These are phyloP conservation scores for Xylariaceae sp. DNA, from an alignment of 2,329 filamentous ascomycete species.

Conservation along the genomic window DNA sequence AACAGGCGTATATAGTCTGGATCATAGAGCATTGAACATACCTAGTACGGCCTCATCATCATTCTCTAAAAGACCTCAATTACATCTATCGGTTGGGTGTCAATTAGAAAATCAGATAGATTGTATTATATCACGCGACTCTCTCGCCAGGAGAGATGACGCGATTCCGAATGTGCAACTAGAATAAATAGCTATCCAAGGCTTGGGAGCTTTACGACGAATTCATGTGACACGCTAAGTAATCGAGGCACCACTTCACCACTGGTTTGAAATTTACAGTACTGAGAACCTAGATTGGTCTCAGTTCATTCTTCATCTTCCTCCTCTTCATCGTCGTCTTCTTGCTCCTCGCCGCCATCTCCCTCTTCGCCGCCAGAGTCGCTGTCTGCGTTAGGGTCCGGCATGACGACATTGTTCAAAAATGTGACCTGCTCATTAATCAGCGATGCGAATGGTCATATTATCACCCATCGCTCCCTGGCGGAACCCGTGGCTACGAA, in stretches of 20 bases:
- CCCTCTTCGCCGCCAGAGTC: conserved; percentile 42
- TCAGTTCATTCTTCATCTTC: conserved; percentile 1
- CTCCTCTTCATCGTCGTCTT: conserved; percentile 15
- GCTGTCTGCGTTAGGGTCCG: conserved; percentile 60
- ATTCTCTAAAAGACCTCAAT: too few species aligned
- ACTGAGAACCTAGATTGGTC: too few species aligned
- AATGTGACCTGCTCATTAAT: conserved; percentile 64
- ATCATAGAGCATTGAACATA: not conserved
- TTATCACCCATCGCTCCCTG: not conserved
- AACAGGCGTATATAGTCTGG: not conserved
- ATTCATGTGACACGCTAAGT: too few species aligned
- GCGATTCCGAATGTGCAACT: too few species aligned
- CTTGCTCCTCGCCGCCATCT: conserved; percentile 27
- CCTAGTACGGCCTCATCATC: not conserved
- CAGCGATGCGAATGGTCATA: not conserved
- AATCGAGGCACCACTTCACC: too few species aligned
- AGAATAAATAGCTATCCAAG: too few species aligned
- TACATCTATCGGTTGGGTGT: too few species aligned
- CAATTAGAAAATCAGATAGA: too few species aligned
- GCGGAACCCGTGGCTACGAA: not conserved
- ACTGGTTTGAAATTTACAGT: too few species aligned
- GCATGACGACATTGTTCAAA: conserved; percentile 76
- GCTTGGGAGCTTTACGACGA: too few species aligned
- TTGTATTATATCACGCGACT: too few species aligned
- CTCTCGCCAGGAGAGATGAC: too few species aligned